A percentile compares a stretch with the other conserved stretches of the same genome.
These are phyloP conservation scores for Lactarius psammicola DNA, from an alignment of 768 basidiomycete species.

Conservation along the genomic window DNA sequence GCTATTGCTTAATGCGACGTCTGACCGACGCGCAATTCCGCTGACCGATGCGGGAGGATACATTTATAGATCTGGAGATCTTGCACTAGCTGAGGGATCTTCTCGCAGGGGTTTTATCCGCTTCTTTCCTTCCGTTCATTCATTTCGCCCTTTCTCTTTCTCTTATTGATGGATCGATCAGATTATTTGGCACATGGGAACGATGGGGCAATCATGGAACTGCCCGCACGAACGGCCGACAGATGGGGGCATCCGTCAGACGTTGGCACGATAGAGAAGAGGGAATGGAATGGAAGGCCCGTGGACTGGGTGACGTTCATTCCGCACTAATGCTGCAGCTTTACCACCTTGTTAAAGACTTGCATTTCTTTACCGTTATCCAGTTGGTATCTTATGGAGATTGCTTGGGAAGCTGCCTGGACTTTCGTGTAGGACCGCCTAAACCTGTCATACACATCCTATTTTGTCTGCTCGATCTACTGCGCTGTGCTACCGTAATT, in stretches of 20 bases:
- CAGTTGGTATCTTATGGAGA: background rate
- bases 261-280: slow-evolving; percentile 7
- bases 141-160: background rate
- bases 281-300: background rate
- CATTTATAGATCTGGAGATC: too few relatives aligned
- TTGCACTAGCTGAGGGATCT: too few relatives aligned
- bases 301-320: slow-evolving; percentile 17
- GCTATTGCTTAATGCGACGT: too few relatives aligned
- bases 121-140: background rate
- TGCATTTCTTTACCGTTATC: slow-evolving; percentile 9
- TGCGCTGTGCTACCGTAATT: too few relatives aligned
- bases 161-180: slow-evolving; percentile 12
- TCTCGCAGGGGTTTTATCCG: too few relatives aligned
- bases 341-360: background rate
- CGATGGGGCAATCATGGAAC: slow-evolving; percentile 38
- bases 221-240: slow-evolving; percentile 39
- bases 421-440: background rate
- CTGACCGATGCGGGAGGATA: too few relatives aligned
- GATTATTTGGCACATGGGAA: slow-evolving; percentile 38
- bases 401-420: too few relatives aligned
- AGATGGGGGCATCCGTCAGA: slow-evolving; percentile 32
- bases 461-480: too few relatives aligned
- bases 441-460: too few relatives aligned
- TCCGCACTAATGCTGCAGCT: background rate
- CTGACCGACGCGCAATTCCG: too few relatives aligned